Evolutionary conservation across 345 rosid species (phyloP).

Genomic region (Hibiscus trionum): DNA sequence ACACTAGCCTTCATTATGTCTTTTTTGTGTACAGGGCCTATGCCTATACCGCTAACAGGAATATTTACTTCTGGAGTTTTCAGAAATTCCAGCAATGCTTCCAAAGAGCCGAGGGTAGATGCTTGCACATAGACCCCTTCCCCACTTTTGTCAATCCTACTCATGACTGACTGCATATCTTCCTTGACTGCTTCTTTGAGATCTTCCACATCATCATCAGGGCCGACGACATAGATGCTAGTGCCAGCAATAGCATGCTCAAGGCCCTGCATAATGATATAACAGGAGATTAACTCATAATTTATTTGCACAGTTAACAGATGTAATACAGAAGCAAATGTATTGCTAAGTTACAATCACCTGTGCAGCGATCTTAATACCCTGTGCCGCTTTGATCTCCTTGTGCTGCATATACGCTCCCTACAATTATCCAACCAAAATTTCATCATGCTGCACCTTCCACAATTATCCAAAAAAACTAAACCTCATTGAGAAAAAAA

Average conservation of each 20-base stretch:
- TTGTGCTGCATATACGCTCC: constrained; percentile 67
- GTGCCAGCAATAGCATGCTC: too few species aligned
- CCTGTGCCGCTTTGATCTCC: constrained; percentile 80
- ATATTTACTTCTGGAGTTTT: constrained; percentile 79
- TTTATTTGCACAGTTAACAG: too few species aligned
- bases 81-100: constrained; percentile 32
- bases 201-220: too few species aligned
- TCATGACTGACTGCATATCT: too few species aligned
- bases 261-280: too few species aligned
- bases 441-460: neutral
- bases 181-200: constrained; percentile 21
- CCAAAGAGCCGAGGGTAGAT: constrained; percentile 89
- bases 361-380: too few species aligned
- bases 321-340: too few species aligned
- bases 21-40: constrained; percentile 90
- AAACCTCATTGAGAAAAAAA: neutral
- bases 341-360: too few species aligned
- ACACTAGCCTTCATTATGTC: constrained; percentile 94
- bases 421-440: constrained; percentile 41
- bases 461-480: too few species aligned
- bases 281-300: too few species aligned
- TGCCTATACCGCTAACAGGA: constrained; percentile 87
- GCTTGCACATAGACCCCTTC: constrained; percentile 11
- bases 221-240: too few species aligned
- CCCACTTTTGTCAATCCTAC: too few species aligned